These are phyloP conservation scores for Plasmodium cynomolgi DNA, from an alignment of 169 alveolate genomes.

Conservation along the genomic window DNA sequence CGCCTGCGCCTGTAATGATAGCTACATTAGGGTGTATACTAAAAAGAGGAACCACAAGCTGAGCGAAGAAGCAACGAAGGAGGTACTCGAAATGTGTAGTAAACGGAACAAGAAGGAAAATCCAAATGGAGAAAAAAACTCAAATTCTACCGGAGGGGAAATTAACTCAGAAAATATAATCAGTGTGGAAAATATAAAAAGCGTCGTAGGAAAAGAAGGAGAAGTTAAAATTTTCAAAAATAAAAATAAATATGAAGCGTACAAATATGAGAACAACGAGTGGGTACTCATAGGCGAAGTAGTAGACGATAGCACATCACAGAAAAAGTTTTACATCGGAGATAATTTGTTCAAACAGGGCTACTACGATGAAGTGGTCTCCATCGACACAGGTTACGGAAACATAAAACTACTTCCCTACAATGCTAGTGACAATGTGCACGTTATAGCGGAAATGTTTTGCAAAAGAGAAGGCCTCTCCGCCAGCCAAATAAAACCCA, in stretches of 20 bases:
- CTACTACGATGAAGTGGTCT: conserved; percentile 54
- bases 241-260: conserved; percentile 52
- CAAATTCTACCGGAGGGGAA: neutral
- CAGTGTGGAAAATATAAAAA: conserved; percentile 26
- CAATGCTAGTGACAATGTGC: conserved; percentile 50
- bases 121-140: conserved; percentile 3
- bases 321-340: conserved; percentile 60
- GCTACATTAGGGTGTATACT: conserved; percentile 42
- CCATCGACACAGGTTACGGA: conserved; percentile 49
- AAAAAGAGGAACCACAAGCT: conserved; percentile 24
- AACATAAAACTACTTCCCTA: conserved; percentile 36
- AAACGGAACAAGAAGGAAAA: neutral
- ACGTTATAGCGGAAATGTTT: conserved; percentile 61
- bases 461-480: conserved; percentile 68
- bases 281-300: conserved; percentile 69
- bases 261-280: conserved; percentile 44
- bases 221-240: conserved; percentile 60
- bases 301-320: conserved; percentile 32
- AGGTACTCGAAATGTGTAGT: neutral
- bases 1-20: conserved; percentile 57
- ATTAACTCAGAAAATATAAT: neutral
- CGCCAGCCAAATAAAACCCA: conserved; percentile 42
- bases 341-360: conserved; percentile 60
- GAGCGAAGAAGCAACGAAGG: neutral
- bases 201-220: conserved; percentile 53